Evolutionary conservation across 2,329 filamentous ascomycete species (phyloP).

Genomic region (Colletotrichum abscissum): DNA sequence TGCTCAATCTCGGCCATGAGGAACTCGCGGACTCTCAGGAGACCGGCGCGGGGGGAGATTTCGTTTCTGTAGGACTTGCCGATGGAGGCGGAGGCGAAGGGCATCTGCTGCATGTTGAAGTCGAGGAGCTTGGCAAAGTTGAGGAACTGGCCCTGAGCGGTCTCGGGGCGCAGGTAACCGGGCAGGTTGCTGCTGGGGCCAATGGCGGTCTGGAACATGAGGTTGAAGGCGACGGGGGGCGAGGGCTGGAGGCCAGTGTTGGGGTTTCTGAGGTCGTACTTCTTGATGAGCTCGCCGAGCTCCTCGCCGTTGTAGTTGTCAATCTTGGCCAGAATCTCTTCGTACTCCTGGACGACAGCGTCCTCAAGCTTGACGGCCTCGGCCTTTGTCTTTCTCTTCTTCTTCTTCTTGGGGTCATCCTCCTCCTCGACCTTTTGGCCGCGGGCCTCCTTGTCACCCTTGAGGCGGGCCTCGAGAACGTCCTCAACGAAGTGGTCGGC

Average conservation of each 20-base stretch:
- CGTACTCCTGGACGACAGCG: slow-evolving; percentile 86
- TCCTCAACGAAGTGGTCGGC: slow-evolving; percentile 98
- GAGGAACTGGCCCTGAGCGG: slow-evolving; percentile 96
- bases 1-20: slow-evolving; percentile 99
- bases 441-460: slow-evolving; percentile 92
- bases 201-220: slow-evolving; percentile 98
- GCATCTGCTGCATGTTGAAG: slow-evolving; percentile 95
- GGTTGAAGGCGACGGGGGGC: slow-evolving; percentile 91
- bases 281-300: slow-evolving; percentile 88
- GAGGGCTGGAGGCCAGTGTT: slow-evolving; percentile 80
- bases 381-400: slow-evolving; percentile 82
- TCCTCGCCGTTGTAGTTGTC: slow-evolving; percentile 93
- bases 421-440: slow-evolving; percentile 82
- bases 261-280: slow-evolving; percentile 92
- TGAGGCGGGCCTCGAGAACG: slow-evolving; percentile 86
- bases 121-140: slow-evolving; percentile 97
- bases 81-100: slow-evolving; percentile 96
- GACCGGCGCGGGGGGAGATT: slow-evolving; percentile 91
- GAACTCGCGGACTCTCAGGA: slow-evolving; percentile 95
- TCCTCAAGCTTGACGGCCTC: slow-evolving; percentile 90
- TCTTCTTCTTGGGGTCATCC: slow-evolving; percentile 81
- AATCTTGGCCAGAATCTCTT: slow-evolving; percentile 90
- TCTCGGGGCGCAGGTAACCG: slow-evolving; percentile 92
- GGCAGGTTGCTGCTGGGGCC: slow-evolving; percentile 89
- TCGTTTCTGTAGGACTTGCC: slow-evolving; percentile 99